Base-by-base conservation (phyloP, 495 filamentous ascomycete genomes). In the Durotheca rogersii region DNA sequence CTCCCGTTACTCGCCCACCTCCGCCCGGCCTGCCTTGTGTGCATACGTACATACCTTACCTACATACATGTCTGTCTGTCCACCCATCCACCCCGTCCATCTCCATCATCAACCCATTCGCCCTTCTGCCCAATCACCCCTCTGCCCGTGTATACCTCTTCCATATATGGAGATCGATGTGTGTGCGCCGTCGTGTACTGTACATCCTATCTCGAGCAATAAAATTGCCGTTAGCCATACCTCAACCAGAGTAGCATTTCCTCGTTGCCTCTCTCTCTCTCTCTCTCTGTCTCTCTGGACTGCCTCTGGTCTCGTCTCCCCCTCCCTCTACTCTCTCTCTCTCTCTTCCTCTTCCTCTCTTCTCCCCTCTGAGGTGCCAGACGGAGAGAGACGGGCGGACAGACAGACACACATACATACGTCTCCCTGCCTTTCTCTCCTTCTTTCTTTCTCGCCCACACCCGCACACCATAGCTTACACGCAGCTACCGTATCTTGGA, bases 221-320 rank as follows among this genome's bases (percentile, higher is more conserved):
- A 20, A 46, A 52, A 34, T 45, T 52, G 41, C 49, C 41, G 49
- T 52, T 39, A 23, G 32, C 41, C 35, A 33, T 45, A 39, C 36
- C n/a, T n/a, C n/a, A 39, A 14, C 9, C 30, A 23, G 18, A 31
- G 35, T 55, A 43, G 41, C 41, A 57, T 52, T 52, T 32, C n/a
- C n/a, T n/a, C n/a, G n/a, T n/a, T 52, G 40, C 45, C 44, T 53
- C 49, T 41, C 32, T 21, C 15, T 18, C 20, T 32, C 51, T 44
- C n/a, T 45, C 40, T 34, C 21, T 12, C 21, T 12, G 9, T 31
- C 38, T 30, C 17, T 48, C 36, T 34, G 15, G 12, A 23, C 21
- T 36, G 48, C 35, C 30, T 47, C 25, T 46, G 31, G 34, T n/a
- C n/a, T n/a, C n/a, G n/a, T n/a, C n/a, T n/a, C n/a, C n/a, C n/a